Evolutionary conservation across 129 eudicot genomes (phyloP), one percentile per base, ranked within the genome.

Genomic region (Artemisia annua): DNA sequence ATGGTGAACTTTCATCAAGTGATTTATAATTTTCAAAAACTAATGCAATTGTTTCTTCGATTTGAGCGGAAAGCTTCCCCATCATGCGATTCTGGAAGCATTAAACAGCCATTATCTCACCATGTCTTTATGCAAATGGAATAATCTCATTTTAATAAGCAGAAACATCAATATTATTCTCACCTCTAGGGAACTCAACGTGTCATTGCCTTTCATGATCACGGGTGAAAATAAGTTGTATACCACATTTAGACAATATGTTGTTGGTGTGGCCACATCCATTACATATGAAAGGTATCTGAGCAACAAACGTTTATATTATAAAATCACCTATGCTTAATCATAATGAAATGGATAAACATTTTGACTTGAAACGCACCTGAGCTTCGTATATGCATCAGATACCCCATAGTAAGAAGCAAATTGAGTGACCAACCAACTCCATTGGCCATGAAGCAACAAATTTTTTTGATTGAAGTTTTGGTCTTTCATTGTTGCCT

Each of bases 221-320:
- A 91, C 96, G 26, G 92, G 92, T 44, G 77, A 80, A 18, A 91
- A 81, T 70, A 91, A 75, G 74, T 88, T 92, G 77, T 86, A 76
- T 66, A 91, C 88, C 83, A 91, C 77, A 74, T 73, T 61, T 69
- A 91, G 83, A 75, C 96, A 91, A 78, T 91, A 87, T 44, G 96
- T 85, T 57, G 97, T 88, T 18, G 97, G 97, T 72, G 97, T 91
- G 30, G 97, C 96, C 32, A 91, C 92, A 74, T 88, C 96, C 97
- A 91, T 91, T 22, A 91, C 84, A 70, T 91, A 88, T 6, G 96
- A 78, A 73, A 91, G 97, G 75, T 91, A 91, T 83, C 97, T 91
- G 84, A 51, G 73, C 28, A 58, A 55, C 28, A 15, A 69, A 70
- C 10, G 53, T 28, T 24, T 18, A 54, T 32, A 24, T 51, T 44